Base-by-base conservation (phyloP, 164 flowering plant genomes). In the Brasenia schreberi region DNA sequence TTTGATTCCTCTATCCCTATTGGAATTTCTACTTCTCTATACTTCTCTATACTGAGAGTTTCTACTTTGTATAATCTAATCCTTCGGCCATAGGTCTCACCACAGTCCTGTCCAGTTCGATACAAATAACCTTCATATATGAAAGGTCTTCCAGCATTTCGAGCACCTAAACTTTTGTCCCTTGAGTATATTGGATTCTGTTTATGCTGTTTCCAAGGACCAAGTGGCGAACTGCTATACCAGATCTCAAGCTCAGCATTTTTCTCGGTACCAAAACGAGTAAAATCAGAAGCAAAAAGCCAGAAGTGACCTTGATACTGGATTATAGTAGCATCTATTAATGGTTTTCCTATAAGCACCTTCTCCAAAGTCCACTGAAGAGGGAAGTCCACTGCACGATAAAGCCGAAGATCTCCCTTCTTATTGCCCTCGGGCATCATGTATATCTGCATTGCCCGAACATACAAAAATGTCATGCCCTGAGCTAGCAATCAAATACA, bases 81-180 rank as follows among this genome's bases (percentile, higher is more conserved):
- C 4, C 83, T 66, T 64, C 75, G 76, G 10, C 96, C 94, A 69
- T 86, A 89, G 18, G 89, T 80, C 52, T 81, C 85, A 14, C 86
- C 88, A 67, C 86, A 83, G 68, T 89, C 96, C 68, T 90, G 96
- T 68, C 92, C 93, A 19, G 80, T 43, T 0, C 96, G 94, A 64
- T 86, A 84, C 33, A 90, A 80, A 70, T 73, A 67, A 14, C 94
- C 94, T 59, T 83, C 65, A 58, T 84, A 73, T 6, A 77, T n/a
- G 71, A 90, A 90, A 10, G 94, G 92, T 62, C 96, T 76, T 18
- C 96, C 96, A 10, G 94, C 96, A 70, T 90, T 90, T 18, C 96
- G 83, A 60, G 92, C 87, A 39, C 94, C 94, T 2, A 62, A 44
- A 63, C 83, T 82, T 67, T 73, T 76, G 67, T 78, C 79, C 6